Evolutionary conservation across 257 asterid species (phyloP).

Genomic region (Buddleja alternifolia): DNA sequence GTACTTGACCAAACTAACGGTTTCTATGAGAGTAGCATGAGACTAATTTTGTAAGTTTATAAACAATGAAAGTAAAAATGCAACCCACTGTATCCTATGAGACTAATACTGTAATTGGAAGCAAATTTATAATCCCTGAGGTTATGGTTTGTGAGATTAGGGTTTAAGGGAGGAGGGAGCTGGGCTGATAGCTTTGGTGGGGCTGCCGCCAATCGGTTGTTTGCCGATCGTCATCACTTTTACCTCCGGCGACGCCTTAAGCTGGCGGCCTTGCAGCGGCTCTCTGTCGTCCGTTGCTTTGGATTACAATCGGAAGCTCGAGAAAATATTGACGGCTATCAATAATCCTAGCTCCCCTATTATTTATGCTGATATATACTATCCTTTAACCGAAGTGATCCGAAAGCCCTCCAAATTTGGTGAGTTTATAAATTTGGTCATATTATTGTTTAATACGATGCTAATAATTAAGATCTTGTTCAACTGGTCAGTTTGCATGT

Average conservation of each 20-base stretch:
- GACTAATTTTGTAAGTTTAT: too few species aligned
- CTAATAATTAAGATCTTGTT: neutral
- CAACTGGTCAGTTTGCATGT: too few species aligned
- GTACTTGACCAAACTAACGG: too few species aligned
- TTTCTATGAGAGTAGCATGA: too few species aligned
- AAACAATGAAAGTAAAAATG: too few species aligned
- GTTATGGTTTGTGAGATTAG: conserved; percentile 15
- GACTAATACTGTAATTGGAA: too few species aligned
- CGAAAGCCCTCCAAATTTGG: conserved; percentile 42
- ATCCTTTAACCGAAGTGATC: conserved; percentile 39
- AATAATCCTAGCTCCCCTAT: conserved; percentile 24
- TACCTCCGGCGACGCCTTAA: neutral
- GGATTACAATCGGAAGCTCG: conserved; percentile 47
- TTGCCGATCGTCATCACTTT: conserved; percentile 53
- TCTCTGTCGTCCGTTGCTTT: conserved; percentile 36
- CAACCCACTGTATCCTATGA: too few species aligned
- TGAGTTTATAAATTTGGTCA: conserved; percentile 32
- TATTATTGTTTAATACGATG: too few species aligned
- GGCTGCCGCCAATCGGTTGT: conserved; percentile 68
- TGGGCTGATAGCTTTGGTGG: conserved; percentile 46
- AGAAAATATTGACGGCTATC: conserved; percentile 14
- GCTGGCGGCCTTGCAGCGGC: conserved; percentile 41
- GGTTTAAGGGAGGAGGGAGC: conserved; percentile 47
- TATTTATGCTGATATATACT: conserved; percentile 43
- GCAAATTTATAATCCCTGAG: too few species aligned